Base-by-base conservation (phyloP, 345 rosid genomes). In the Eucalyptus microcorys region DNA sequence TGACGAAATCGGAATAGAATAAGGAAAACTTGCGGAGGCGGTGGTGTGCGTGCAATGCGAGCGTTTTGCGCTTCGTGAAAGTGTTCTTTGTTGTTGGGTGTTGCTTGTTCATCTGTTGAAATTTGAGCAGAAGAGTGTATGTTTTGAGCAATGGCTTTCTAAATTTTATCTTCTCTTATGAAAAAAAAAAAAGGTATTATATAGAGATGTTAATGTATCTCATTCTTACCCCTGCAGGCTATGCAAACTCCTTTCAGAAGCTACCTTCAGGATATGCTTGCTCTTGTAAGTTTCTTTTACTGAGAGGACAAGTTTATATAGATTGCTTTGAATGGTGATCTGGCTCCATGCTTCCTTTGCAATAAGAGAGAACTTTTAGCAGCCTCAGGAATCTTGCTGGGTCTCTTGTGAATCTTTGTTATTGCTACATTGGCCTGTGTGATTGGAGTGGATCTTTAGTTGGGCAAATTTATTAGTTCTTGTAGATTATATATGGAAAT, bases 191-290 rank as follows among this genome's bases (percentile, higher is more conserved):
- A 30, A 6, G 0, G 4, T 34, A 71, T 1, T 71, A 4, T 34
- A 34, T 34, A 3, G 81, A 71, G 40, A 71, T 76, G 5, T 27
- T 64, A 21, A 34, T 32, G 71, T 24, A 47, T 3, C 89, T 71
- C 26, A 42, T 55, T 89, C 68, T 21, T 55, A 11, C 49, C 55
- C 32, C 89, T 88, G 83, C 94, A 98, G 99, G 95, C 94, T 8
- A 87, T 91, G 97, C 99, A 98, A 83, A 97, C 99, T n/a, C 99
- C 99, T 42, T 98, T 98, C 90, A 95, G 99, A 91, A 89, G 92
- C 92, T 97, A 96, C 92, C 98, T 98, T 88, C 96, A 97, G 86
- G 97, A 96, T 22, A 97, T 98, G 99, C 92, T 98, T 87, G 92
- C 96, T 88, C 96, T 98, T 87, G 99, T 98, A 96, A 97, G 99